Base-by-base conservation (phyloP, 306 rosid species). In the Gastrolobium bilobum region DNA sequence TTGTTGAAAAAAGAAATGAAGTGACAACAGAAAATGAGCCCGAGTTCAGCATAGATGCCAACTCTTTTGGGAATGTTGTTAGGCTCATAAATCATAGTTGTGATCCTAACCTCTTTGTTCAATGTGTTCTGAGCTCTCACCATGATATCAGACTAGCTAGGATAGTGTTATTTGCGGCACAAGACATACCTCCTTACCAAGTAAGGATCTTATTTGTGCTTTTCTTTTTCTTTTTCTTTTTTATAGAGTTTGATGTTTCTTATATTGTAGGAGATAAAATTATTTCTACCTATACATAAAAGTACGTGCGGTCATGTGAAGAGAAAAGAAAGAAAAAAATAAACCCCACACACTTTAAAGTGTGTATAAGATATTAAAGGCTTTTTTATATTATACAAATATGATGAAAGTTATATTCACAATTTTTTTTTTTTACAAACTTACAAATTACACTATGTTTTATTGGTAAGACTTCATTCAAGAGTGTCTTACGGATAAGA, bases 11-110 rank as follows among this genome's bases (percentile, higher is more conserved):
- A 3, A 1, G 1, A 10, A 64, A 26, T 14, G 47, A 33, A 1
- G 11, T 43, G 20, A 15, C 26, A 34, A 6, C 11, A 7, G 9
- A 68, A 46, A 58, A 10, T 8, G 72, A 4, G 1, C 63, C 71
- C 3, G 77, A 79, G 44, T 69, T 37, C 6, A 47, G 64, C 42
- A 69, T 70, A 70, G 83, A 79, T 29, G 43, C 65, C n/a, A 7
- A 10, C 10, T 35, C 64, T 48, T 60, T 8, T n/a, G 78, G 83
- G 6, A 79, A 79, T 39, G 78, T 79, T 42, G 7, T 57, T 7
- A 70, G 78, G 6, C 50, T 79, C 7, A 71, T 79, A 47, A 79
- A 79, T 37, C 78, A 79, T 15, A 64, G 78, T 29, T 79, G 83
- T 61, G 38, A 38, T 9, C 83, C 83, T 8, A 79, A 71, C 57